Evolutionary conservation across 306 rosid genomes (phyloP).

Genomic region (Gynostemma pentaphyllum): DNA sequence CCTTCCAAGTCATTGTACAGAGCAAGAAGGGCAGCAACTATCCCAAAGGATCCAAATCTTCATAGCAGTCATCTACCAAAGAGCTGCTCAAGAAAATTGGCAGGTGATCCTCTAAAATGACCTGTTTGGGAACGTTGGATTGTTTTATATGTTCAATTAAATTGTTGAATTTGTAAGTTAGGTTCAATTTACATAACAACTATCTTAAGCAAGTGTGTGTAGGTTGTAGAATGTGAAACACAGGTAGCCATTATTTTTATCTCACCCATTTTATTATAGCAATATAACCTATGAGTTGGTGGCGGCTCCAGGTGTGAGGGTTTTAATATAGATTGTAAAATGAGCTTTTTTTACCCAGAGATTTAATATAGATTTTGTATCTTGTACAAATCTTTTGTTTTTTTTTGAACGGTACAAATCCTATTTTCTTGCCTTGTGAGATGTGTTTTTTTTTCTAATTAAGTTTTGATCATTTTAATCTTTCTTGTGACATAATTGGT

Average conservation of each 20-base stretch:
- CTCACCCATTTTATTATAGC: not conserved
- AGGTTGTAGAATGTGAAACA: conserved; percentile 1
- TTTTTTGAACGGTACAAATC: no score
- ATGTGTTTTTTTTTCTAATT: no score
- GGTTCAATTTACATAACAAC: not conserved
- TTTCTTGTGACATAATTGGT: no score
- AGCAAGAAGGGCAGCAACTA: conserved; percentile 36
- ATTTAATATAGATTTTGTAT: no score
- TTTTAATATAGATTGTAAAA: no score
- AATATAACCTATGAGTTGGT: not conserved
- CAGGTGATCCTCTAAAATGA: not conserved
- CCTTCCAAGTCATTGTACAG: conserved; percentile 24
- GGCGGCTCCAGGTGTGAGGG: no score
- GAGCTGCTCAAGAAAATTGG: conserved; percentile 32
- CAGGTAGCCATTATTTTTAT: not conserved
- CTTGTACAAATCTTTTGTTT: no score
- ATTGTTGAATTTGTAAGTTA: conserved; percentile 32
- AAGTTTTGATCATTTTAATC: no score
- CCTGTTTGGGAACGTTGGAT: not conserved
- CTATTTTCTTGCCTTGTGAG: no score
- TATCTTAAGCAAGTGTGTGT: not conserved
- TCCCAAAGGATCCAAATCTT: conserved; percentile 62
- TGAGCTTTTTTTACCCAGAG: no score
- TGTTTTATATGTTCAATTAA: conserved; percentile 28
- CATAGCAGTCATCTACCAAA: conserved; percentile 49